Evolutionary conservation across 129 eudicot genomes (phyloP), one percentile per base, ranked within the genome.

Genomic region (Apium graveolens): DNA sequence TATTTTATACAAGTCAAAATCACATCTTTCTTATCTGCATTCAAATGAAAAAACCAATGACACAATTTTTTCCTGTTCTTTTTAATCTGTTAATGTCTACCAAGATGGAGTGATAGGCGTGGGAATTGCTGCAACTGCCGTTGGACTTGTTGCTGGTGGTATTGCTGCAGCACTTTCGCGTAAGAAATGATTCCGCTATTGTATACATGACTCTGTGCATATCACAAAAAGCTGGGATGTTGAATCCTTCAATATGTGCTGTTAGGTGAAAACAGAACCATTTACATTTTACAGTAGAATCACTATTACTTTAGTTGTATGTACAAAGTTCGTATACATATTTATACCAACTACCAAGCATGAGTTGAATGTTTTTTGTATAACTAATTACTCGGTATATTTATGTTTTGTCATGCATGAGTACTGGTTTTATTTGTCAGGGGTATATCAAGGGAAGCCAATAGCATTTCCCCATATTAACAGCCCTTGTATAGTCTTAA

Each of bases 101-200:
- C 81, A 81, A 94, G 98, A 94, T 88, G 98, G 97, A 80, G 97
- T 88, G 35, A 91, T 94, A 70, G 98, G 98, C 45, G 87, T 91
- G 38, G 98, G 98, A 65, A 91, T 94, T 78, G 97, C 98, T 85
- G 96, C 93, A 11, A 91, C 98, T 73, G 97, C 98, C 73, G 91
- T 91, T 75, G 98, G 98, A n/a, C 90, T 93, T 72, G 39, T 93
- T 79, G 97, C 92, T 73, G 98, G 98, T 57, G 98, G 98, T 48
- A 77, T 93, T 81, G 98, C 93, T 38, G 98, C 97, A 16, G 98
- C 96, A 8, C 60, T 90, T 4, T 68, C 93, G 51, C 97, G 98
- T 79, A 94, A 89, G 90, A 91, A 91, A 70, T 94, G 88, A 91
- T 43, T 39, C 27, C 5, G 5, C 76, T 11, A 24, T 12, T 70